Conservation (phyloP, 1,284 basidiomycete genomes). For the Sanguinoderma infundibulare region DNA sequence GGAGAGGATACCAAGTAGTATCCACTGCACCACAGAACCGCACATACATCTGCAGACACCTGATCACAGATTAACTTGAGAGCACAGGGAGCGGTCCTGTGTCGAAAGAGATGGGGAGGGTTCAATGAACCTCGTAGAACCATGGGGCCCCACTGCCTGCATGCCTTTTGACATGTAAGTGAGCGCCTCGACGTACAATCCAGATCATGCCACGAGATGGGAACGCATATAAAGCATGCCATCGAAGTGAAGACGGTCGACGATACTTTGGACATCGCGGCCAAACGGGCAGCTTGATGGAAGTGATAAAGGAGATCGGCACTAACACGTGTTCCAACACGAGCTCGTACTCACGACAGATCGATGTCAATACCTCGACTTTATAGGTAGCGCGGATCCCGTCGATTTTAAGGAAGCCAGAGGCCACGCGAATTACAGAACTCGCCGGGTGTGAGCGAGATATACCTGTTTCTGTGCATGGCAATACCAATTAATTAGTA, state of each 20-base stretch:
- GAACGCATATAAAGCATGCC: neutral
- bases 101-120: neutral
- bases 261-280: neutral
- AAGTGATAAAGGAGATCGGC: neutral
- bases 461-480: too few species aligned
- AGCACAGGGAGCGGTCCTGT: neutral
- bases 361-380: neutral
- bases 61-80: neutral
- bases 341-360: neutral
- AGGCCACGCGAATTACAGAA: neutral
- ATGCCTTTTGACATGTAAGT: too few species aligned
- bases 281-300: neutral
- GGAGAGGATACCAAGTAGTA: conserved; percentile 24
- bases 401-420: neutral
- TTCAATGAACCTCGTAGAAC: too few species aligned
- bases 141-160: too few species aligned
- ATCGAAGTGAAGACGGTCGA: neutral
- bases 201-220: neutral
- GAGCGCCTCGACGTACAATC: too few species aligned
- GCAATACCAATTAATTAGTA: too few species aligned
- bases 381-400: too few species aligned
- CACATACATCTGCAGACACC: neutral
- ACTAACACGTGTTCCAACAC: conserved; percentile 4
- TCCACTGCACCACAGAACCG: conserved; percentile 24
- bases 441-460: too few species aligned